These are phyloP conservation scores for Aspergillus ostianus DNA, from an alignment of 495 filamentous ascomycete genomes.

Conservation along the genomic window DNA sequence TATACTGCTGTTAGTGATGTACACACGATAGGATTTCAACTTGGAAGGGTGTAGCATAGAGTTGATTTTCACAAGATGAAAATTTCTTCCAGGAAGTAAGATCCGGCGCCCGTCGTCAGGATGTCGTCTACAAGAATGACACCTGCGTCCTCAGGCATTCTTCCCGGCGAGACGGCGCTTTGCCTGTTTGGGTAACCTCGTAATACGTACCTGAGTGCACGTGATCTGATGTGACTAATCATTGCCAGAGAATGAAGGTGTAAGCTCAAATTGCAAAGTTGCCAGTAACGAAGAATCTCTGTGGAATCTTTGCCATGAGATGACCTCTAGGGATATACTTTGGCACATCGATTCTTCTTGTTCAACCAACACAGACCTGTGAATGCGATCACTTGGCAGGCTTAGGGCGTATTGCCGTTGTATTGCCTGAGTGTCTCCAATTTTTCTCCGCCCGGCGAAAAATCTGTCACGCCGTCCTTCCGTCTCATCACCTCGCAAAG, in stretches of 20 bases:
- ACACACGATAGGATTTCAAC: not conserved
- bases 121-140: not conserved
- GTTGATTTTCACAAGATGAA: not conserved
- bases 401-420: too few species aligned
- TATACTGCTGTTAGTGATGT: not conserved
- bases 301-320: too few species aligned
- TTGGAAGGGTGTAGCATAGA: not conserved
- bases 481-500: conserved; percentile 22
- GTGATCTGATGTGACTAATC: too few species aligned
- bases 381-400: too few species aligned
- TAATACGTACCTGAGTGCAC: too few species aligned
- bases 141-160: too few species aligned
- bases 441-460: conserved; percentile 22
- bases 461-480: conserved; percentile 20
- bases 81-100: not conserved
- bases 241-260: too few species aligned
- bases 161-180: too few species aligned
- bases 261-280: too few species aligned
- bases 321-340: too few species aligned
- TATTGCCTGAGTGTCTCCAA: not conserved
- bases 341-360: not conserved
- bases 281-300: too few species aligned
- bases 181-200: too few species aligned
- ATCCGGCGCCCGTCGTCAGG: not conserved
- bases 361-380: conserved; percentile 1